These are phyloP conservation scores for Epithemia pelagica DNA, from an alignment of 108 stramenopile species.

Conservation along the genomic window DNA sequence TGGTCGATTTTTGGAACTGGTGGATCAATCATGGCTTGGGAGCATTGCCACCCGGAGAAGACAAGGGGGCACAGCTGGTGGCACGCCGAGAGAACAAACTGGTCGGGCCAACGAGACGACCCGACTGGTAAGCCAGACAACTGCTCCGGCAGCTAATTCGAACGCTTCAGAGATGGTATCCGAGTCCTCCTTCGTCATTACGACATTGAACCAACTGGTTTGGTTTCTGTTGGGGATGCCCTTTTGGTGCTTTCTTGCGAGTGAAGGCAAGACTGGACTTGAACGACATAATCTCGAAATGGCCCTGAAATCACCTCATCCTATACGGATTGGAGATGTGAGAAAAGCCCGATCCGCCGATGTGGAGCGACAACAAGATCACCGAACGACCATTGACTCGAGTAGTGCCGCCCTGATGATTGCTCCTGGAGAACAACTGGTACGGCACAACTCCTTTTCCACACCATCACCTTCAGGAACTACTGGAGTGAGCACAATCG, in stretches of 20 bases:
- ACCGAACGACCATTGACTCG: background rate
- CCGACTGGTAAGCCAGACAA: background rate
- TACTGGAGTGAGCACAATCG: background rate
- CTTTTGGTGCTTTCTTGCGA: constrained; percentile 56
- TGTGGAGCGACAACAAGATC: background rate
- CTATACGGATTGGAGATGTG: constrained; percentile 63
- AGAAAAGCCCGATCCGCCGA: constrained; percentile 13
- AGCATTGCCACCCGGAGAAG: background rate
- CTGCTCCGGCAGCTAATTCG: background rate
- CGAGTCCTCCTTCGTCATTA: background rate
- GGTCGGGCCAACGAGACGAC: constrained; percentile 1
- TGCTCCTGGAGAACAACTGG: background rate
- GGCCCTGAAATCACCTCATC: constrained; percentile 69
- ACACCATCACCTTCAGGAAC: background rate
- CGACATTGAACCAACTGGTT: constrained; percentile 7
- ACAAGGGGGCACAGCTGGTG: constrained; percentile 5
- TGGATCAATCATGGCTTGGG: constrained; percentile 34
- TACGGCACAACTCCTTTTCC: background rate
- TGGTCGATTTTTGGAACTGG: constrained; percentile 53
- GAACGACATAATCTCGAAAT: constrained; percentile 39
- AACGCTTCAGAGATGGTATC: background rate
- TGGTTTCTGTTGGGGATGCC: constrained; percentile 68
- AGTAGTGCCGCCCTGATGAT: background rate
- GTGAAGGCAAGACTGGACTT: constrained; percentile 39
- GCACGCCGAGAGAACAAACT: background rate